Base-by-base conservation (phyloP, 495 filamentous ascomycete genomes). In the Extremus antarcticus region DNA sequence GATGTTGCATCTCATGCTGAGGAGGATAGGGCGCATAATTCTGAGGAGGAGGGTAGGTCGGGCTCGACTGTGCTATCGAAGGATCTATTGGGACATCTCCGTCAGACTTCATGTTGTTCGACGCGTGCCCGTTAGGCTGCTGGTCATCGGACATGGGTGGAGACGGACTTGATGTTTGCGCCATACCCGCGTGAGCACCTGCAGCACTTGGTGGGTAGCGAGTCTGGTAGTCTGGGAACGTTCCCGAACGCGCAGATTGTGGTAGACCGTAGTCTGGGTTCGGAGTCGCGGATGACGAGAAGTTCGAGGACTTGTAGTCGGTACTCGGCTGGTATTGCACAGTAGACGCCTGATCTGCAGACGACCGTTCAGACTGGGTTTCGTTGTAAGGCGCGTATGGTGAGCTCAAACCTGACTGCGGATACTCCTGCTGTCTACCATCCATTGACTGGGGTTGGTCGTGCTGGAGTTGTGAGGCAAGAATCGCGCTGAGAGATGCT, bases 31-130 rank as follows among this genome's bases (percentile, higher is more conserved):
- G 88, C 56, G 90, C 87, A 71, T 95, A 86, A 61, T 81, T 79
- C 29, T 66, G 69, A 55, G 81, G 82, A 50, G 84, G 80, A 63
- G 87, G 82, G 66, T 95, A 95, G 59, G 88, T 87, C 50, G 91
- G 88, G 76, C 89, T 95, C 55, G 88, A 83, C 63, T 86, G 84
- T 70, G 92, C 86, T 63, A 96, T 92, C 63, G 89, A 90, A 60
- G 91, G 89, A 94, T 98, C 92, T 96, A 95, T 86, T 86, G 88
- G 90, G 75, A 92, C 80, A 80, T 88, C 83, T 81, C 78, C 78
- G 89, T 95, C 85, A 95, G 88, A 91, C 72, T 87, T 88, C 70
- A 80, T 76, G 75, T 83, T 83, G 67, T 81, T 74, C 65, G 77
- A 74, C 65, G 72, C 74, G 71, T 76, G 73, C 74, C 72, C 71